Percentiles rank a stretch among this genome's conserved stretches.
Conservation (phyloP, 805 yeast species). For the Clavispora asparagi region DNA sequence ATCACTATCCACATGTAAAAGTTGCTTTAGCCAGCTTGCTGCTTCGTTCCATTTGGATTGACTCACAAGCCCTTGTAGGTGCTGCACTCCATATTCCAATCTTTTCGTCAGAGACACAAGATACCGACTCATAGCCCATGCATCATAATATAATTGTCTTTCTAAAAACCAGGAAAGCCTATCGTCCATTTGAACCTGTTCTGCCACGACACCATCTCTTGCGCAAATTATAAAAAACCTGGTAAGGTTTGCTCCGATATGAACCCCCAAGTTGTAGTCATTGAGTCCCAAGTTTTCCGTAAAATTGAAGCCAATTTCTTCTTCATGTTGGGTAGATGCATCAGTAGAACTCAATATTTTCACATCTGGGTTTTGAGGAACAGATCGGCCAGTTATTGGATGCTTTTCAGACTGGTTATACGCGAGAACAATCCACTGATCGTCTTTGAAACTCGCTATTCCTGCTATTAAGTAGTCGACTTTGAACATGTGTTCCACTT, state of each 20-base stretch:
- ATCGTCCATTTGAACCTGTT: conserved; percentile 66
- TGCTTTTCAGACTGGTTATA: conserved; percentile 37
- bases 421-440: conserved; percentile 57
- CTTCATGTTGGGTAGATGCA: conserved; percentile 73
- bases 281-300: conserved; percentile 59
- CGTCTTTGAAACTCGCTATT: conserved; percentile 68
- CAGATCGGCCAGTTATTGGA: conserved; percentile 13
- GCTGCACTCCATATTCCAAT: conserved; percentile 54
- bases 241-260: conserved; percentile 34
- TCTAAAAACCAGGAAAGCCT: conserved; percentile 68
- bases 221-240: conserved; percentile 73
- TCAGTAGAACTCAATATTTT: conserved; percentile 58
- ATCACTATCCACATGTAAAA: conserved; percentile 15
- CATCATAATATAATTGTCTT: conserved; percentile 50
- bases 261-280: conserved; percentile 67
- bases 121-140: conserved; percentile 72
- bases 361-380: conserved; percentile 62
- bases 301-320: conserved; percentile 59
- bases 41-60: conserved; percentile 53
- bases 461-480: conserved; percentile 66
- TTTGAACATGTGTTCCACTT: conserved; percentile 44
- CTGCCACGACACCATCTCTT: conserved; percentile 72
- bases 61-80: conserved; percentile 41
- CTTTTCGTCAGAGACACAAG: conserved; percentile 48
- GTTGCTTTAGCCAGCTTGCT: conserved; percentile 38